Percentiles rank a stretch among this genome's conserved stretches.
Conservation (phyloP, 495 filamentous ascomycete genomes). For the Penicillium roqueforti region DNA sequence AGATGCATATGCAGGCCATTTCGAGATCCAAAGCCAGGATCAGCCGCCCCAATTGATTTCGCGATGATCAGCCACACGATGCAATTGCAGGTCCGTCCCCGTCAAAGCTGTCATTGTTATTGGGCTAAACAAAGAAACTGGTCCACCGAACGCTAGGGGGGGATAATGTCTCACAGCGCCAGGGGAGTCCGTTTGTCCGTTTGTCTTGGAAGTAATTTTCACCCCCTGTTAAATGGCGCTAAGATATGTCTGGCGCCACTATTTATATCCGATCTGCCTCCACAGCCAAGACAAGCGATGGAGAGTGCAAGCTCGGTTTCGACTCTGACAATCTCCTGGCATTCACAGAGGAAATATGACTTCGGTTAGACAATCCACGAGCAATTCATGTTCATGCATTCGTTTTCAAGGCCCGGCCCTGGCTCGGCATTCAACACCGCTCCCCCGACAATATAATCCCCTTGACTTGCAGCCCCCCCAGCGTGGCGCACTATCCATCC, state of each 20-base stretch:
- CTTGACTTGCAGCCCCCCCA: conserved; percentile 6
- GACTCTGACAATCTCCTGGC: conserved; percentile 16
- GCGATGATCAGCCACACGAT: conserved; percentile 20
- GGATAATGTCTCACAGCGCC: conserved; percentile 19
- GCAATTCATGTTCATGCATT: background rate
- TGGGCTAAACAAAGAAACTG: conserved; percentile 10
- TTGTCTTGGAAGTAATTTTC: conserved; percentile 7
- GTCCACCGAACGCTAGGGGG: conserved; percentile 22
- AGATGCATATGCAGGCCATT: conserved; percentile 2
- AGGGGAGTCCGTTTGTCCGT: conserved; percentile 9
- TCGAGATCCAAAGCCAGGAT: conserved; percentile 10
- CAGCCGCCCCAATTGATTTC: conserved; percentile 20
- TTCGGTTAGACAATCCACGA: background rate
- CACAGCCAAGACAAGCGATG: conserved; percentile 15
- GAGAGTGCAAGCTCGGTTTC: conserved; percentile 5
- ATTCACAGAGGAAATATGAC: conserved; percentile 3
- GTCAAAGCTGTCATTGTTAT: conserved; percentile 12
- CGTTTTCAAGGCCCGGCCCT: background rate
- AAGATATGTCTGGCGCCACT: conserved; percentile 14
- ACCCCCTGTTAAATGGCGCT: conserved; percentile 17
- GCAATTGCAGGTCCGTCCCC: too few relatives aligned
- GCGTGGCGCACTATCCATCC: conserved; percentile 10
- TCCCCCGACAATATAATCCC: background rate
- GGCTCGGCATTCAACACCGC: background rate
- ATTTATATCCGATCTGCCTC: conserved; percentile 26